Percentiles rank a stretch among this genome's conserved stretches.
Conservation (phyloP, 129 eudicot genomes). For the Pseudognaphalium luteoalbum region DNA sequence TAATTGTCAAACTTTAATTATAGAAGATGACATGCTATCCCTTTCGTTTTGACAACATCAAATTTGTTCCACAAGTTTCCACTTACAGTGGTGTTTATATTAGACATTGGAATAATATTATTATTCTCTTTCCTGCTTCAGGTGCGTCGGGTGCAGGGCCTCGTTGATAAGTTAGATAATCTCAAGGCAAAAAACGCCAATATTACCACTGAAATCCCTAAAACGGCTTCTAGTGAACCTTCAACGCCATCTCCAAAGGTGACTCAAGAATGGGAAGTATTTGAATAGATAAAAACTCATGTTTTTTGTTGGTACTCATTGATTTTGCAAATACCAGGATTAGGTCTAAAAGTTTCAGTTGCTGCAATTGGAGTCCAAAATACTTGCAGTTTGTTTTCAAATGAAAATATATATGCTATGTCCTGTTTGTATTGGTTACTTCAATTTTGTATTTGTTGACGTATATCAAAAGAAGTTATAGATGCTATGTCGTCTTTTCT, state of each 20-base stretch:
- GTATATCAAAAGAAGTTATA: slow-evolving; percentile 16
- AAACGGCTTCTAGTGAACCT: slow-evolving; percentile 41
- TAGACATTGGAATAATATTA: slow-evolving; percentile 9
- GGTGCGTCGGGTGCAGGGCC: slow-evolving; percentile 85
- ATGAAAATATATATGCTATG: neutral
- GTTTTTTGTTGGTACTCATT: slow-evolving; percentile 3
- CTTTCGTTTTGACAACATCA: neutral
- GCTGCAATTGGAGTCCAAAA: neutral
- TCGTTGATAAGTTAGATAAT: slow-evolving; percentile 63
- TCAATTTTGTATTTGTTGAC: slow-evolving; percentile 2
- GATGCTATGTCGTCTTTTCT: neutral
- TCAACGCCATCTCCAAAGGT: slow-evolving; percentile 45
- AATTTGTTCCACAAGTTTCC: neutral
- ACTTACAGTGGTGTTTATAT: neutral
- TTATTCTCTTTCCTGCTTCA: slow-evolving; percentile 26
- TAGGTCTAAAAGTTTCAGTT: neutral
- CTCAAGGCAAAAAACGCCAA: slow-evolving; percentile 59
- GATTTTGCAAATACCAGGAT: neutral
- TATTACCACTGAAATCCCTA: slow-evolving; percentile 32
- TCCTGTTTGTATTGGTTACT: slow-evolving; percentile 8
- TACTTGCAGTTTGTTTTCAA: neutral
- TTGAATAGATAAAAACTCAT: slow-evolving; percentile 29
- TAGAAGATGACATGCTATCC: neutral
- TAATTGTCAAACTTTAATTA: neutral
- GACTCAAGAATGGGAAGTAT: slow-evolving; percentile 66